phyloP scores from a whole-genome alignment of 768 basidiomycete genomes.

The Mycena venus region DNA sequence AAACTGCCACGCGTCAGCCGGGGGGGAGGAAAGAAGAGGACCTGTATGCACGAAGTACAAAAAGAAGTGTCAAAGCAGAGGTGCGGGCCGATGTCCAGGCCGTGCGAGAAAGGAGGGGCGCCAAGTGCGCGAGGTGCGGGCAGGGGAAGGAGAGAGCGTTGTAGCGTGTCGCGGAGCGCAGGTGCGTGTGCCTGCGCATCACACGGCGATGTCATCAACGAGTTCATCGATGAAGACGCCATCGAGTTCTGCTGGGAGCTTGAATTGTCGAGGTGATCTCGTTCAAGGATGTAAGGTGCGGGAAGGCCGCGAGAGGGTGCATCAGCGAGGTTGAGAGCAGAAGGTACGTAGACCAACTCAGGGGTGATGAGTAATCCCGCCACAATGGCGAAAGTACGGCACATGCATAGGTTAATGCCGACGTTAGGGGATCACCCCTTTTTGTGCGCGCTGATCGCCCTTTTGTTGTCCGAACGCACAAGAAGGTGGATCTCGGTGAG shows the following conservation, averaged over 20 bases:
- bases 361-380: neutral
- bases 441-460: conserved; percentile 4
- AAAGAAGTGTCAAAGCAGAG: too few species aligned
- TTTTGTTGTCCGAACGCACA: conserved; percentile 9
- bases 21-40: too few species aligned
- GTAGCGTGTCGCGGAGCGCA: too few species aligned
- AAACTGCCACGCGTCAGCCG: too few species aligned
- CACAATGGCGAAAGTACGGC: neutral
- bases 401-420: neutral
- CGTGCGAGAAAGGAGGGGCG: too few species aligned
- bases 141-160: too few species aligned
- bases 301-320: neutral
- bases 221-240: neutral
- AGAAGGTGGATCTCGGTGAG: neutral
- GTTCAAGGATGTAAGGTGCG: neutral
- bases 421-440: conserved; percentile 1
- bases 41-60: too few species aligned
- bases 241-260: neutral
- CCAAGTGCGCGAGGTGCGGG: too few species aligned
- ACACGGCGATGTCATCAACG: too few species aligned
- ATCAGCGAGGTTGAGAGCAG: neutral
- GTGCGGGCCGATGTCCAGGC: too few species aligned
- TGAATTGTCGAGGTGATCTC: neutral
- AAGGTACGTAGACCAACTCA: neutral
- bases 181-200: too few species aligned